phyloP scores from a whole-genome alignment of 2,329 filamentous ascomycete species.

The Pseudocercospora ulei region DNA sequence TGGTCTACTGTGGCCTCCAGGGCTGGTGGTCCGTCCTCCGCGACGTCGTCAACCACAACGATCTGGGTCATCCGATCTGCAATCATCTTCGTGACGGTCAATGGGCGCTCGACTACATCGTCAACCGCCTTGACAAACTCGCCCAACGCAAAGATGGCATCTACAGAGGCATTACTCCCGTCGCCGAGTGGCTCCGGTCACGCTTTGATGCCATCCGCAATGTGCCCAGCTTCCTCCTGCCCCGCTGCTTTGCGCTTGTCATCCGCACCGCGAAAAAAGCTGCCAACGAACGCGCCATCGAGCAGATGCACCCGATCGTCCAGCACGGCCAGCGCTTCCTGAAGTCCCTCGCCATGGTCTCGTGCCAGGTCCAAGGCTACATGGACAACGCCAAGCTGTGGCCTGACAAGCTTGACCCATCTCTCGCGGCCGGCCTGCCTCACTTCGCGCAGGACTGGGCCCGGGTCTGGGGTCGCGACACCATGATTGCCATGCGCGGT shows the following conservation, averaged over 20 bases:
- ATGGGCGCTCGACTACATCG: slow-evolving; percentile 85
- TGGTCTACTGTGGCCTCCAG: slow-evolving; percentile 93
- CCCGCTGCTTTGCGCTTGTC: slow-evolving; percentile 84
- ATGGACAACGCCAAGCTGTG: slow-evolving; percentile 86
- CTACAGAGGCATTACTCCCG: slow-evolving; percentile 54
- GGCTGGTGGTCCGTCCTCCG: slow-evolving; percentile 95
- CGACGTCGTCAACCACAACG: slow-evolving; percentile 74
- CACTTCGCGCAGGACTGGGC: slow-evolving; percentile 94
- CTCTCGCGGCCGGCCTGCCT: slow-evolving; percentile 80
- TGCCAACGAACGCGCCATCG: slow-evolving; percentile 65
- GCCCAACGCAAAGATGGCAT: slow-evolving; percentile 48
- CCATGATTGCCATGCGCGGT: slow-evolving; percentile 89
- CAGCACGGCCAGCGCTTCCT: slow-evolving; percentile 78
- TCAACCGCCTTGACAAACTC: slow-evolving; percentile 62
- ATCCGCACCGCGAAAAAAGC: slow-evolving; percentile 80
- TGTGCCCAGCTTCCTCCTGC: slow-evolving; percentile 80
- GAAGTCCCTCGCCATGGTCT: slow-evolving; percentile 80
- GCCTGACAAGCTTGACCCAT: slow-evolving; percentile 73
- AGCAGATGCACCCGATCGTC: slow-evolving; percentile 68
- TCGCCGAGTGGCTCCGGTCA: slow-evolving; percentile 68
- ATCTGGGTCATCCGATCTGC: slow-evolving; percentile 85
- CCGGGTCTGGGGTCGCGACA: slow-evolving; percentile 91
- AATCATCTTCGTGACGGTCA: slow-evolving; percentile 83
- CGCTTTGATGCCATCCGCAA: slow-evolving; percentile 77
- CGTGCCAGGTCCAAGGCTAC: slow-evolving; percentile 77